phyloP scores from a whole-genome alignment of 108 stramenopile species.

The Pseudonitzschia multiseries region DNA sequence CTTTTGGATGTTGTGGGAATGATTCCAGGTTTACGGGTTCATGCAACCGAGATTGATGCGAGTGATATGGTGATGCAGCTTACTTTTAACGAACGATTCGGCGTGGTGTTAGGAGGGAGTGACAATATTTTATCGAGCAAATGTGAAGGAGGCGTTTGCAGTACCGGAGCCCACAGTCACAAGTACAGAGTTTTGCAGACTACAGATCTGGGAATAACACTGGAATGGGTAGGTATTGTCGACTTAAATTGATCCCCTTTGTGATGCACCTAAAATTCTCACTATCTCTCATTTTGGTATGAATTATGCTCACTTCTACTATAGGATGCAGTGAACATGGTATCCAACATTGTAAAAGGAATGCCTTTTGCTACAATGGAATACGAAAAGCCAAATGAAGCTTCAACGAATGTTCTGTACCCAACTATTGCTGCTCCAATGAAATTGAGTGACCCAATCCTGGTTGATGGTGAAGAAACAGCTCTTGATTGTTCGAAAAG shows the following conservation, averaged over 20 bases:
- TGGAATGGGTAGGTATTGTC: constrained; percentile 61
- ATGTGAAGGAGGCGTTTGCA: constrained; percentile 17
- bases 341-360: constrained; percentile 77
- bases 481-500: constrained; percentile 23
- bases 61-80: constrained; percentile 60
- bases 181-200: constrained; percentile 36
- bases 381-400: constrained; percentile 12
- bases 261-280: neutral
- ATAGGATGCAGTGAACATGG: constrained; percentile 54
- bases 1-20: constrained; percentile 69
- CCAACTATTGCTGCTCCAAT: constrained; percentile 54
- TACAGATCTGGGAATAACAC: constrained; percentile 64
- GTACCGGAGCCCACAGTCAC: neutral
- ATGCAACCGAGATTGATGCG: constrained; percentile 47
- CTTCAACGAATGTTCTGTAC: constrained; percentile 6
- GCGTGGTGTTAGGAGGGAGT: constrained; percentile 70
- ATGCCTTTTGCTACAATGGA: constrained; percentile 89
- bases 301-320: constrained; percentile 11
- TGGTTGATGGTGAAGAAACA: constrained; percentile 28
- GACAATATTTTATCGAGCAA: constrained; percentile 1
- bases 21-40: constrained; percentile 69
- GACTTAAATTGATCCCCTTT: neutral
- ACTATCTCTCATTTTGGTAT: neutral
- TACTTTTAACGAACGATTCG: constrained; percentile 54
- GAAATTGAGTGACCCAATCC: constrained; percentile 21